Base-by-base conservation (phyloP, 106 monocot genomes). In the Gastrodia elata region DNA sequence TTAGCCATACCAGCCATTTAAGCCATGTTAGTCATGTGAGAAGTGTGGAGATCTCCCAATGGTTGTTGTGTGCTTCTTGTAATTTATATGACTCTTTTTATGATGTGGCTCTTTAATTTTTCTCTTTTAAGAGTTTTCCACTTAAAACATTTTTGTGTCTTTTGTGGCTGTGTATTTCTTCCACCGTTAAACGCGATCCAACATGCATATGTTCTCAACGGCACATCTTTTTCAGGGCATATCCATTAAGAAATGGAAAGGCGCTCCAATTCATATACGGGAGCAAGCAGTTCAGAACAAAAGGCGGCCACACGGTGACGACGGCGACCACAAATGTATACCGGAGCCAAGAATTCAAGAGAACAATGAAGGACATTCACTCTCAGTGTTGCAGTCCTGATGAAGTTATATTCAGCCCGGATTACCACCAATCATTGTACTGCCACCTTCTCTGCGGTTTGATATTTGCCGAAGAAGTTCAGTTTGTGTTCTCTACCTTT, bases 371-470 rank as follows among this genome's bases (percentile, higher is more conserved):
- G 11, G 79, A 84, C 35, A 92, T 83, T 76, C 74, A 76, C 25
- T 90, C 88, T 2, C 80, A 81, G 48, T 75, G 78, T 25, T 83
- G 84, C 49, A 87, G 92, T 42, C 96, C 96, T 8, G 87, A 86
- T 34, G 92, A 90, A 84, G 92, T 97, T 14, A 86, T 97, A 71
- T 92, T 97, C 36, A 80, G 88, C 39, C 69, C 87, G 0, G 87
- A 89, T 68, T 92, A 84, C 86, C 76, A 84, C 42, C 90, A 97
- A 71, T 86, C 96, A 8, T 69, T 97, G 26, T 97, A 97, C 68
- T 97, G 96, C 83, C 96, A 97, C 77, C 90, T 97, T 37, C 71
- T 97, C 1, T 92, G 90, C 37, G 96, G 92, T 4, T 88, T 97
- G 25, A 79, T 97, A 75, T 77, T 61, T 76, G 80, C 87, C 1